Evolutionary conservation across 257 asterid species (phyloP).

Genomic region (Leptodermis oblonga): DNA sequence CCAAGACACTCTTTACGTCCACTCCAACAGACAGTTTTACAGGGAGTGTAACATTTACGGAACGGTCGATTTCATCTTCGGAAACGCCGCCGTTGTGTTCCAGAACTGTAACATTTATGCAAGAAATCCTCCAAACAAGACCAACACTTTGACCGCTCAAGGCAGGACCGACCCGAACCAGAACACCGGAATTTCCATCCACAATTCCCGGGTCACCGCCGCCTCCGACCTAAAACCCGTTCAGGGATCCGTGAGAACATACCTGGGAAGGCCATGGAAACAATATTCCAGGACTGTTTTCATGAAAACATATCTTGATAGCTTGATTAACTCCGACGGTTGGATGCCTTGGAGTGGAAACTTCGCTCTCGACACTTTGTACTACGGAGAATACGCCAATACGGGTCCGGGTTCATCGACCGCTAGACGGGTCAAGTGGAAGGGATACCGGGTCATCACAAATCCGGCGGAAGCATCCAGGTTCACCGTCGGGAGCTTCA

Average conservation of each 20-base stretch:
- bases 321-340: conserved; percentile 63
- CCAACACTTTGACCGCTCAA: conserved; percentile 80
- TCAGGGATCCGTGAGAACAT: conserved; percentile 59
- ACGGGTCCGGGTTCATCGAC: conserved; percentile 84
- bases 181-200: conserved; percentile 81
- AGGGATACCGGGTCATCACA: conserved; percentile 73
- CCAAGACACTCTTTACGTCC: conserved; percentile 82
- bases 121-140: conserved; percentile 57
- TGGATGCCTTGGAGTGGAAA: conserved; percentile 90
- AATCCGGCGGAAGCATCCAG: conserved; percentile 60
- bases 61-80: conserved; percentile 82
- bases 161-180: conserved; percentile 78
- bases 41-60: conserved; percentile 75
- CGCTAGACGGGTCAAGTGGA: conserved; percentile 64
- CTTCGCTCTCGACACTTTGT: conserved; percentile 66
- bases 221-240: conserved; percentile 55
- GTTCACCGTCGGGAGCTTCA: conserved; percentile 64
- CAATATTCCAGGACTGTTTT: conserved; percentile 63
- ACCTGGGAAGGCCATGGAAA: conserved; percentile 92
- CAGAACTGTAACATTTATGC: conserved; percentile 75
- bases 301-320: conserved; percentile 57
- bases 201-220: conserved; percentile 48
- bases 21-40: conserved; percentile 64
- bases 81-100: conserved; percentile 78
- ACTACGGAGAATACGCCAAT: conserved; percentile 78